Percentiles rank a stretch among this genome's conserved stretches.
phyloP scores from a whole-genome alignment of 2,329 filamentous ascomycete genomes.

The Microdochium paspali region DNA sequence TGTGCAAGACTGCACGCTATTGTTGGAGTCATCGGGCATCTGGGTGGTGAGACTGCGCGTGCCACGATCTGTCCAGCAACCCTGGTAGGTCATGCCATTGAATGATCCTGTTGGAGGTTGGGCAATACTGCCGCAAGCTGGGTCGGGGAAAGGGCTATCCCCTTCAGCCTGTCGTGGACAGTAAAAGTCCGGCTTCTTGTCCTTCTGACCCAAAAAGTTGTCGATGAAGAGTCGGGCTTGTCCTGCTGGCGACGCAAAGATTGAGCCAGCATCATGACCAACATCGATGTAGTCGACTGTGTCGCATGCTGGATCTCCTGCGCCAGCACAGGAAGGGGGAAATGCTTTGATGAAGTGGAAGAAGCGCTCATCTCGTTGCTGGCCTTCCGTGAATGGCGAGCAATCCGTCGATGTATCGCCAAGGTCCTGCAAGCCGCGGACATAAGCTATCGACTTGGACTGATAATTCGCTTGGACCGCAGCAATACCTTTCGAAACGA shows the following conservation, averaged over 20 bases:
- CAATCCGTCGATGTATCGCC: slow-evolving; percentile 22
- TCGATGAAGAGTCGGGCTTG: slow-evolving; percentile 23
- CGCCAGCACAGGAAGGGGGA: slow-evolving; percentile 16
- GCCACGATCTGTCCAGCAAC: slow-evolving; percentile 22
- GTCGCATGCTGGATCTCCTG: slow-evolving; percentile 21
- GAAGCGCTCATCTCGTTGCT: slow-evolving; percentile 25
- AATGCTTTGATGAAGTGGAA: slow-evolving; percentile 26
- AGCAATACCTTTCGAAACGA: slow-evolving; percentile 16
- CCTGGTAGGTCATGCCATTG: slow-evolving; percentile 21
- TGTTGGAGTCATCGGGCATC: neutral
- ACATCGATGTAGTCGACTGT: slow-evolving; percentile 22
- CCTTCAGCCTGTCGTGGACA: slow-evolving; percentile 20
- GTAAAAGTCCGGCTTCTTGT: slow-evolving; percentile 21
- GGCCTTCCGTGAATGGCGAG: slow-evolving; percentile 18
- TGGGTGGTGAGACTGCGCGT: slow-evolving; percentile 1
- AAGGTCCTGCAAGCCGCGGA: slow-evolving; percentile 19
- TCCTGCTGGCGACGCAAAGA: slow-evolving; percentile 22
- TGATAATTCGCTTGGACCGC: slow-evolving; percentile 21
- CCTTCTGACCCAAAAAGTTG: slow-evolving; percentile 23
- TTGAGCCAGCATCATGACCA: slow-evolving; percentile 22
- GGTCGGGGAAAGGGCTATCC: slow-evolving; percentile 22
- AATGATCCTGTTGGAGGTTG: neutral
- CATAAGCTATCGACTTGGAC: slow-evolving; percentile 20
- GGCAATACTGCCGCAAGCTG: slow-evolving; percentile 5
- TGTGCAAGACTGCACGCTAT: slow-evolving; percentile 17